These are phyloP conservation scores for Thyridium curvatum DNA, from an alignment of 2,329 filamentous ascomycete species.

Conservation along the genomic window DNA sequence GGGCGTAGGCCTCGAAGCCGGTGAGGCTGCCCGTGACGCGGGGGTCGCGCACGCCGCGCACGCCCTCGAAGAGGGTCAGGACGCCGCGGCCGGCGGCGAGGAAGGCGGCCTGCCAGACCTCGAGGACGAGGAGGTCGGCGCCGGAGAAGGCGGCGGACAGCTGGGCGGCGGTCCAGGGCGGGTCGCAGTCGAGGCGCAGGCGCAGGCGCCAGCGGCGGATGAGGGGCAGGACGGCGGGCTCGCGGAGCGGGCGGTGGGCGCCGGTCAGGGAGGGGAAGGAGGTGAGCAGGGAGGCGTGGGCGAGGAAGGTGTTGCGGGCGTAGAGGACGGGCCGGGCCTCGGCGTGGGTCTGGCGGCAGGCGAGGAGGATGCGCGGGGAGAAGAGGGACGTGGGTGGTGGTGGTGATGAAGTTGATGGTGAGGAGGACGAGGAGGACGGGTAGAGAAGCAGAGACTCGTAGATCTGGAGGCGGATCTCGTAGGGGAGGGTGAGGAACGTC, in stretches of 20 bases:
- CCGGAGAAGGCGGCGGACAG: conserved; percentile 27
- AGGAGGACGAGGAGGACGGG: conserved; percentile 17
- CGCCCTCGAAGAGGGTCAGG: conserved; percentile 32
- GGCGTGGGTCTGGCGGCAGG: conserved; percentile 31
- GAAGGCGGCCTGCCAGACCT: conserved; percentile 30
- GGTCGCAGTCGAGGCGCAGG: conserved; percentile 28
- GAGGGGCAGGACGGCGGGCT: conserved; percentile 17
- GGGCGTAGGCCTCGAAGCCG: conserved; percentile 34
- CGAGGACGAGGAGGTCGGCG: conserved; percentile 30
- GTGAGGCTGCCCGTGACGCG: conserved; percentile 27
- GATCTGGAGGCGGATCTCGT: conserved; percentile 40
- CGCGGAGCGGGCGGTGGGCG: conserved; percentile 27
- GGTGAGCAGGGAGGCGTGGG: conserved; percentile 32
- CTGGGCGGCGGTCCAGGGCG: conserved; percentile 21
- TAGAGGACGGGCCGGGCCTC: conserved; percentile 36
- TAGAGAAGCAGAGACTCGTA: conserved; percentile 33
- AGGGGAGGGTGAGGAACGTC: conserved; percentile 31
- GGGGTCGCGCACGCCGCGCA: conserved; percentile 30
- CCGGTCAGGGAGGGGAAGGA: conserved; percentile 30
- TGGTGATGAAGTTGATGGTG: conserved; percentile 7
- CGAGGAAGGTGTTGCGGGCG: conserved; percentile 33
- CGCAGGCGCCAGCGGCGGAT: neutral
- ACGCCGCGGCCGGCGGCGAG: conserved; percentile 26
- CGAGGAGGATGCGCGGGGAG: conserved; percentile 31
- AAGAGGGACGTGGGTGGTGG: conserved; percentile 16